Base-by-base conservation (phyloP, 768 basidiomycete species). In the Pulveroboletus sp. region DNA sequence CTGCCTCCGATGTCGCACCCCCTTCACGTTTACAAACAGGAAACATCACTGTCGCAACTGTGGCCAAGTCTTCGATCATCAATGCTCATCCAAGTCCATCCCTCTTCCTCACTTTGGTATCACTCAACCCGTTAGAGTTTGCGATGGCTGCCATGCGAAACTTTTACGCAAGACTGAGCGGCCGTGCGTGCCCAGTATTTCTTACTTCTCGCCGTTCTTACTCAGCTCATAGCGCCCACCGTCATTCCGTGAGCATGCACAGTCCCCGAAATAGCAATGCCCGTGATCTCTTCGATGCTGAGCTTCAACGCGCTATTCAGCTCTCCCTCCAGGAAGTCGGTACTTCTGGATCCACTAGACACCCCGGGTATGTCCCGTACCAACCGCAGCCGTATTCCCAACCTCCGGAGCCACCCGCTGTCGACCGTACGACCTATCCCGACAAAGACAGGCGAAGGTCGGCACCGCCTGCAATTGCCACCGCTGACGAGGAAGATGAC, bases 1-100 rank as follows among this genome's bases (percentile, higher is more conserved):
- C 14, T 99, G 97, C 66, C 80, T 95, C 49, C 83, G 93, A 17
- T 99, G 97, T 67, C 81, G 97, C 16, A 85, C 88, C 0, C 66
- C 90, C 0, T 99, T 99, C 68, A 81, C 85, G 1, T 94, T 97
- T 65, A 97, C 94, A 25, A 98, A 98, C 64, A 81, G 97, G 43
- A 97, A 97, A 65, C 97, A 99, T 60, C 97, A 99, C 62, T 99
- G 97, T 65, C 83, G 97, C 13, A 97, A 97, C 66, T 99, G 97
- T 69, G 97, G 97, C 8, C 85, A 87, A 64, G 93, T 98, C 13
- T 98, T 97, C 62, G 95, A 97, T 69, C 92, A 94, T 46, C 77
- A 82, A 35, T 99, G 97, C 66, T 94, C 92, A 1, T 85, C 88
- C 29, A 89, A 92, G 68, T 72, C 77, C 3, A 81, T 91, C 68